Evolutionary conservation across 1,284 basidiomycete species (phyloP), one percentile per base, ranked within the genome.

Genomic region (Volvariella surrecta): DNA sequence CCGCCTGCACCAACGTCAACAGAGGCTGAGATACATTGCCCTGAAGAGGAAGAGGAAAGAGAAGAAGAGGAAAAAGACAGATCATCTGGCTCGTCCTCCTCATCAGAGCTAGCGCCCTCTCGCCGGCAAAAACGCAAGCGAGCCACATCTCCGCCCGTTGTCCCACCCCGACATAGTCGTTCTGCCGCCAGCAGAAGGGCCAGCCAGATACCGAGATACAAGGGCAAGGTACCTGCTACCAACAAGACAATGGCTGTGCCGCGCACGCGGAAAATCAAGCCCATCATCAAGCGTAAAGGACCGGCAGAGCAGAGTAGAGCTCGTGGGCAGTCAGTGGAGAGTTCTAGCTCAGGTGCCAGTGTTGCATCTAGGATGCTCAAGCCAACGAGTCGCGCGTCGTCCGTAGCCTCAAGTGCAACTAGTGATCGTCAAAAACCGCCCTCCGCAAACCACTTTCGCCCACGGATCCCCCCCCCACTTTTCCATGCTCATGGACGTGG

Each of bases 371-470:
- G 55, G 35, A 50, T 71, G 45, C 55, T 68, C 8, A 51, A 59
- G 38, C 50, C 59, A 21, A 50, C 50, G 35, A 65, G 64, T 40
- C 70, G 71, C 15, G 62, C 70, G 15, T 74, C 75, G 4, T 78
- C 76, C 18, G 60, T 74, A 13, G 62, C 51, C 3, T 75, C 73
- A 6, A 64, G 58, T 44, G 48, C 53, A 18, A 54, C 58, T 13
- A 66, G 63, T 39, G 61, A 63, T n/a, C 55, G 54, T 38, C 41
- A 8, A 48, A 38, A 24, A 48, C 46, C 31, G 56, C 48, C 39
- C 50, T 39, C 15, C 22, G 16, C 16, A 17, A 17, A 19, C 4
- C n/a, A 19, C 34, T n/a, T 13, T 18, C 38, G 21, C n/a, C 20
- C 28, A 22, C n/a, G 32, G 13, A 34, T 59, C 32, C 40, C 32